A percentile compares a stretch with the other conserved stretches of the same genome.
These are phyloP conservation scores for Schwanniomyces vanrijiae DNA, from an alignment of 805 yeast genomes.

Conservation along the genomic window DNA sequence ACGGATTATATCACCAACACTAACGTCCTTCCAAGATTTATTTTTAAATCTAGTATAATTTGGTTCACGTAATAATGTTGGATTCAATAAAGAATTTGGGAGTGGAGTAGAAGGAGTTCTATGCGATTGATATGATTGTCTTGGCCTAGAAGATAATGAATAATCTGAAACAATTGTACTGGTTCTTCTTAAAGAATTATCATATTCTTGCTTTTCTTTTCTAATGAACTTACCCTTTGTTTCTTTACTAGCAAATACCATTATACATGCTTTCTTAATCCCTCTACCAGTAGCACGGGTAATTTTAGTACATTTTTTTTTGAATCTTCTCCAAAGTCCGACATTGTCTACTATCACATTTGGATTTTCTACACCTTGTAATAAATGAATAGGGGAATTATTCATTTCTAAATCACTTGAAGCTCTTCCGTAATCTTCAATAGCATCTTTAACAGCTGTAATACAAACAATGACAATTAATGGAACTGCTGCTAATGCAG, in stretches of 20 bases:
- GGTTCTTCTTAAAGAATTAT: slow-evolving; percentile 31
- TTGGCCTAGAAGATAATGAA: slow-evolving; percentile 11
- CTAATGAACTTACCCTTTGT: slow-evolving; percentile 26
- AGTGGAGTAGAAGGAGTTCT: slow-evolving; percentile 10
- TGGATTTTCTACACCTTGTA: slow-evolving; percentile 54
- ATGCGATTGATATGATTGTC: slow-evolving; percentile 8
- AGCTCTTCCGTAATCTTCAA: slow-evolving; percentile 73
- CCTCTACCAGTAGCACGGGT: slow-evolving; percentile 15
- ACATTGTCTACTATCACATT: slow-evolving; percentile 58
- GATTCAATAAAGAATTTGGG: slow-evolving; percentile 23
- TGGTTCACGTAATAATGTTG: slow-evolving; percentile 7
- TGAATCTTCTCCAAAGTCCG: slow-evolving; percentile 66
- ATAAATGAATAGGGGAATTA: slow-evolving; percentile 59
- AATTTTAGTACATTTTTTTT: slow-evolving; percentile 51
- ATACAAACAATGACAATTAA: slow-evolving; percentile 73
- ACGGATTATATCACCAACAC: slow-evolving; percentile 73
- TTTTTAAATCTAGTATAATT: slow-evolving; percentile 35
- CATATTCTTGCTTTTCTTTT: slow-evolving; percentile 22
- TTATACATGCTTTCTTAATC: slow-evolving; percentile 19
- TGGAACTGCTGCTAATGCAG: slow-evolving; percentile 78
- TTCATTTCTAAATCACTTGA: slow-evolving; percentile 66
- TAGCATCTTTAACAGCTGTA: slow-evolving; percentile 75
- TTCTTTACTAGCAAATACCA: slow-evolving; percentile 23
- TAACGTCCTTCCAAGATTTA: slow-evolving; percentile 66
- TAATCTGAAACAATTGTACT: slow-evolving; percentile 39